Base-by-base conservation (phyloP, 2,329 filamentous ascomycete genomes). In the Exophiala dermatitidis region DNA sequence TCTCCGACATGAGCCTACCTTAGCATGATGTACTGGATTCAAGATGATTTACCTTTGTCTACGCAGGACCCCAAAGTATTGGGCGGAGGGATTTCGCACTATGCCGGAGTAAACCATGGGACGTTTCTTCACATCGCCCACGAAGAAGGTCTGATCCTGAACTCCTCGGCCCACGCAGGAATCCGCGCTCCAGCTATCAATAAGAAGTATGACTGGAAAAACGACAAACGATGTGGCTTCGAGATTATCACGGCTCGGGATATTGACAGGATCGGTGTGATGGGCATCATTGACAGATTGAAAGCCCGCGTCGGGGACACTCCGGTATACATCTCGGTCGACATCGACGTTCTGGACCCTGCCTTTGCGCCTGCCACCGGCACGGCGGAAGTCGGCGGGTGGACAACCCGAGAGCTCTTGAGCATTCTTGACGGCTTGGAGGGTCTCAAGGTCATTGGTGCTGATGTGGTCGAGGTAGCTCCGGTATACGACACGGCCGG, bases 341-440 rank as follows among this genome's bases (percentile, higher is more conserved):
- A 80, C 59, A 80, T 80, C 52, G 78, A 80, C 62, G 77, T 80
- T 1, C 64, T 80, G 10, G 78, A 80, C 63, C 77, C 77, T 3
- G 76, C 77, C 1, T 80, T 71, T 66, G 77, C 76, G 52, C 77
- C 70, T 32, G 77, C 72, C 5, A 80, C 77, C 4, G 77, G 78
- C 1, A 80, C 78, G 1, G 70, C 77, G 3, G 78, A 80, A 60
- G 74, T 77, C 2, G 77, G 77, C 48, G 77, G 77, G 0, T 80
- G 77, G 74, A 75, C 73, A 0, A 79, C 76, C 1, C 67, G 78
- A 36, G 78, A 81, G 60, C 67, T 81, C 7, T 63, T 80, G 46
- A 75, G 74, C 1, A 76, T 80, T 38, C 62, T 80, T 1, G 77
- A 80, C 61, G 75, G 74, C 1, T 65, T 80, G 30, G 67, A 65